Evolutionary conservation across 1,284 basidiomycete genomes (phyloP), one percentile per base, ranked within the genome.

Genomic region (Sporisorium iseilematis-ciliati): DNA sequence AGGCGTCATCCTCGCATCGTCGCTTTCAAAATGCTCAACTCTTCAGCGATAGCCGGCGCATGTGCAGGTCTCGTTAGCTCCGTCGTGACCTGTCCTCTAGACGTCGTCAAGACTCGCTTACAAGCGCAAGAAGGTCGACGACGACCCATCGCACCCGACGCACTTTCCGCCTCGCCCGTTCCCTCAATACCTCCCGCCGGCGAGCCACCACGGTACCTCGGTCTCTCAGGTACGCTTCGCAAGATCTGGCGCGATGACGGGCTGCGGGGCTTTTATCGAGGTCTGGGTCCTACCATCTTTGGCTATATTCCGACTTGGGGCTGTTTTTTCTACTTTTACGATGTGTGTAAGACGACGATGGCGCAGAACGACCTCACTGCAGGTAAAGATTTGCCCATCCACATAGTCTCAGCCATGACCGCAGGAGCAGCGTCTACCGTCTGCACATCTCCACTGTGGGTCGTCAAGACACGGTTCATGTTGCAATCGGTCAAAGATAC

Each of bases 31-130:
- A 57, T 50, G 60, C 57, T 69, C 56, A 56, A 69, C 42, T 55
- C 68, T 6, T 81, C 79, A 21, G 82, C 82, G 23, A 64, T 83
- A 43, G 73, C 88, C 1, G 89, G 89, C 20, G 89, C 88, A 0
- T 88, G 88, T 3, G 89, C 89, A 60, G 96, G 96, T 67, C 89
- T 99, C 67, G 92, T 95, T 77, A 92, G 93, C 59, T 94, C 92
- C 85, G 89, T 99, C 75, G 93, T 95, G 65, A 99, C 96, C 10
- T 99, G 97, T 86, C 96, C 96, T 7, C 89, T 99, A 63, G 96
- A 99, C 86, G 96, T 99, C 49, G 89, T 99, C 86, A 99, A 99
- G 88, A 99, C 96, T 0, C 93, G 93, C 77, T 87, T 99, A 48
- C 96, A 99, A 87, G 96, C 97, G 20, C 94, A 97, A 86, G 77